Percentiles rank a stretch among this genome's conserved stretches.
These are phyloP conservation scores for Chrysoporthe austroafricana DNA, from an alignment of 2,329 filamentous ascomycete genomes.

Conservation along the genomic window DNA sequence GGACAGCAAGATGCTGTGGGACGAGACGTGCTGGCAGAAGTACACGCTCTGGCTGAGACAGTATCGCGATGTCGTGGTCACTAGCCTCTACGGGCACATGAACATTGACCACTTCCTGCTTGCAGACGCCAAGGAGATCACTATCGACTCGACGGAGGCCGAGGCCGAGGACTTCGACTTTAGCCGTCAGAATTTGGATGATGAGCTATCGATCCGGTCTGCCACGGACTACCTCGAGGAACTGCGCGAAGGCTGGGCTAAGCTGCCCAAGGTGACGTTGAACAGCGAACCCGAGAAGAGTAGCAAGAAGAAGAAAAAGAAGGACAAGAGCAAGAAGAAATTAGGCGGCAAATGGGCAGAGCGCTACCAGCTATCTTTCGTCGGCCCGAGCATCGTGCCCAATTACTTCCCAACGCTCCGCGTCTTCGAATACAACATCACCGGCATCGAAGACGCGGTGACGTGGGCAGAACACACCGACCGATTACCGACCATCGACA, in stretches of 20 bases:
- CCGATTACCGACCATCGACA: conserved; percentile 20
- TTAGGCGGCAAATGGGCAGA: conserved; percentile 81
- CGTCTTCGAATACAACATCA: conserved; percentile 94
- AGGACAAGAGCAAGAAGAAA: conserved; percentile 49
- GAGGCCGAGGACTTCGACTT: conserved; percentile 23
- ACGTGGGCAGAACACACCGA: conserved; percentile 49
- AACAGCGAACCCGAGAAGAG: conserved; percentile 35
- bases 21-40: conserved; percentile 98
- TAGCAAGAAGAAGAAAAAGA: conserved; percentile 44
- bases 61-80: conserved; percentile 86
- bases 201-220: conserved; percentile 65
- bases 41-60: conserved; percentile 89
- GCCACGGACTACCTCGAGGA: conserved; percentile 80
- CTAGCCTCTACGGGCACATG: conserved; percentile 89
- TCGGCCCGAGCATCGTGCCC: conserved; percentile 86
- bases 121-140: conserved; percentile 79
- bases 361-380: conserved; percentile 78
- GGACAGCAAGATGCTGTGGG: conserved; percentile 84
- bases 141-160: conserved; percentile 53
- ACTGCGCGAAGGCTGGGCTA: conserved; percentile 76
- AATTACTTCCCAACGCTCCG: conserved; percentile 89
- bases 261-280: conserved; percentile 62
- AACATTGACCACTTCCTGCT: conserved; percentile 97
- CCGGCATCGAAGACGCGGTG: conserved; percentile 64
- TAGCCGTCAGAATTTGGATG: conserved; percentile 46